phyloP scores from a whole-genome alignment of 2,329 filamentous ascomycete genomes.

The Trichoderma sp. region DNA sequence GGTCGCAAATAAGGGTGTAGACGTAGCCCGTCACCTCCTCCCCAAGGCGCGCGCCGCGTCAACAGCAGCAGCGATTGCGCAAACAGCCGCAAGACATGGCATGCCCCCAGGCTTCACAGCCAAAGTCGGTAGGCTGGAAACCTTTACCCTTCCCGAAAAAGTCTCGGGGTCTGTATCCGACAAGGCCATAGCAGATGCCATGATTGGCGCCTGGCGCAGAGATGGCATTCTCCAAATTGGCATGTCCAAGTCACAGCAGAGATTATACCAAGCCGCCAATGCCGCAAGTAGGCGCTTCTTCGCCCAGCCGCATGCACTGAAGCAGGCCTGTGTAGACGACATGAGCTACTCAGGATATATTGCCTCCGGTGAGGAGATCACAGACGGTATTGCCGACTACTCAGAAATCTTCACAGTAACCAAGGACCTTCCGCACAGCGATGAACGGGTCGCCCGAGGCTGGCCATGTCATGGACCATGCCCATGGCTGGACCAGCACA shows the following conservation, averaged over 20 bases:
- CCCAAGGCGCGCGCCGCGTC: slow-evolving; percentile 4
- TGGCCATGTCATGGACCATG: slow-evolving; percentile 52
- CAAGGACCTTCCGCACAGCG: slow-evolving; percentile 42
- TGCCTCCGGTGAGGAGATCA: slow-evolving; percentile 49
- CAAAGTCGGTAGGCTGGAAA: slow-evolving; percentile 35
- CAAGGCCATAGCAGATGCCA: slow-evolving; percentile 37
- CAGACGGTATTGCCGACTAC: slow-evolving; percentile 49
- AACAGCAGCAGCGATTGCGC: slow-evolving; percentile 1
- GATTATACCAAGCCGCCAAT: slow-evolving; percentile 38
- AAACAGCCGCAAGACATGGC: slow-evolving; percentile 4
- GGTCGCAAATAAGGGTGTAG: neutral
- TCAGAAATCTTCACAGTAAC: slow-evolving; percentile 53
- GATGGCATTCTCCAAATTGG: slow-evolving; percentile 49
- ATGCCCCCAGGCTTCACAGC: slow-evolving; percentile 32
- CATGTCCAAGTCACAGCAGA: slow-evolving; percentile 37
- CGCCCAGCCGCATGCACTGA: slow-evolving; percentile 34
- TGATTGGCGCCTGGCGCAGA: slow-evolving; percentile 43
- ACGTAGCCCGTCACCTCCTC: neutral
- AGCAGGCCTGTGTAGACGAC: slow-evolving; percentile 43
- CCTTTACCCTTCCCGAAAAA: slow-evolving; percentile 41
- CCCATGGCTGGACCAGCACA: slow-evolving; percentile 45
- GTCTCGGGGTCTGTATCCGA: slow-evolving; percentile 37
- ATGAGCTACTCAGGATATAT: slow-evolving; percentile 50
- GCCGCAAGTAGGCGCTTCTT: slow-evolving; percentile 42
- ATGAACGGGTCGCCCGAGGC: slow-evolving; percentile 39